Evolutionary conservation across 768 basidiomycete species (phyloP), one percentile per base, ranked within the genome.

Genomic region (Ramaria rubella): DNA sequence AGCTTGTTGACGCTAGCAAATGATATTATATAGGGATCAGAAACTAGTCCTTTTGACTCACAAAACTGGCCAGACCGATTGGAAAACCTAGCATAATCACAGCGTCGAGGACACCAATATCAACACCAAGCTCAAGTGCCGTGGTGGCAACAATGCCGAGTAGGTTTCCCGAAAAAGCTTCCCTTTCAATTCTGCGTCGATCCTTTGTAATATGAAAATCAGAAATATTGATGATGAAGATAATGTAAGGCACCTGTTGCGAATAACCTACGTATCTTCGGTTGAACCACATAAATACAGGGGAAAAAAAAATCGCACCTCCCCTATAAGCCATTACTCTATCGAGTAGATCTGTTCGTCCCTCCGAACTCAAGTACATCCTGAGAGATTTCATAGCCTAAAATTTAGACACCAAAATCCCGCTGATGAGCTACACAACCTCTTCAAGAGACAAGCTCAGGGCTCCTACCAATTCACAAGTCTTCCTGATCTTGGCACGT

Each of bases 61-160:
- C 90, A 57, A 92, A 87, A 62, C 89, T 93, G 0, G 92, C 86
- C 33, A 94, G 71, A 3, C 79, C 81, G 53, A 80, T 75, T 0
- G 92, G 92, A 66, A 94, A 92, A 1, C 90, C 90, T 27, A 93
- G 79, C 80, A 92, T 89, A 55, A 95, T 81, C 40, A 94, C 92
- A 6, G 87, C 89, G 64, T 94, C 93, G 51, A 94, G 68, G n/a
- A 78, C 81, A 15, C 90, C 91, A 33, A 94, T 93, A 63, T 94
- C 90, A n/a, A 93, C 86, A 14, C 91, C 91, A 6, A 94, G 80
- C 68, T 95, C 93, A 12, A 94, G 77, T 0, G 92, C 92, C 63
- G 92, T 94, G 0, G 92, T 95, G 0, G 91, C 88, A 31, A 95
- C 78, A 44, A 94, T 86, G 12, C 93, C 92, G 0, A 95, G 79